A percentile compares a stretch with the other conserved stretches of the same genome.
These are phyloP conservation scores for Blastocystis sp. DNA, from an alignment of 352 stramenopile species.

Conservation along the genomic window DNA sequence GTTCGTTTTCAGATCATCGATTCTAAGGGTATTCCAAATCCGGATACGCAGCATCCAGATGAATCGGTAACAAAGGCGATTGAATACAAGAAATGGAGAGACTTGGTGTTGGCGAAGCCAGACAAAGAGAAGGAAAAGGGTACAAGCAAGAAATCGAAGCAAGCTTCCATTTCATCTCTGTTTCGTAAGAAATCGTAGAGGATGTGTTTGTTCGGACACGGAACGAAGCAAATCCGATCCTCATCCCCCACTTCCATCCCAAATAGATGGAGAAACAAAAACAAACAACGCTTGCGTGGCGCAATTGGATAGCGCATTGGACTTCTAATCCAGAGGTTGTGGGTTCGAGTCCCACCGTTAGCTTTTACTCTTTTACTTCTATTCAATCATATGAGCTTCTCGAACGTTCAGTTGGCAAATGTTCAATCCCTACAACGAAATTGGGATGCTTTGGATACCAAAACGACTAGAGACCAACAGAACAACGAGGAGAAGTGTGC, in stretches of 20 bases:
- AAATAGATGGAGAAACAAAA: background rate
- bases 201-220: background rate
- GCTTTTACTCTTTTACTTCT: conserved; percentile 12
- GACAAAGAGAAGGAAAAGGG: background rate
- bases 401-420: background rate
- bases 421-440: background rate
- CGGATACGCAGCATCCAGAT: background rate
- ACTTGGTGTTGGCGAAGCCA: background rate
- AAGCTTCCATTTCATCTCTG: background rate
- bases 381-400: background rate
- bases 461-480: background rate
- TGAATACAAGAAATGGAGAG: conserved; percentile 18
- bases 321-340: conserved; percentile 39
- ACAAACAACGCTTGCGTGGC: conserved; percentile 32
- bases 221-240: background rate
- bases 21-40: background rate
- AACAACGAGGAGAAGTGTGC: conserved; percentile 35
- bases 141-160: background rate
- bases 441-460: conserved; percentile 44
- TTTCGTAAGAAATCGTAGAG: background rate
- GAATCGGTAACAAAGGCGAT: conserved; percentile 29
- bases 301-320: conserved; percentile 56
- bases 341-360: conserved; percentile 1
- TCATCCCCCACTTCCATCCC: background rate
- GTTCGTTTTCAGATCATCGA: background rate